Evolutionary conservation across 768 basidiomycete genomes (phyloP).

Genomic region (Termitomyces sp.): DNA sequence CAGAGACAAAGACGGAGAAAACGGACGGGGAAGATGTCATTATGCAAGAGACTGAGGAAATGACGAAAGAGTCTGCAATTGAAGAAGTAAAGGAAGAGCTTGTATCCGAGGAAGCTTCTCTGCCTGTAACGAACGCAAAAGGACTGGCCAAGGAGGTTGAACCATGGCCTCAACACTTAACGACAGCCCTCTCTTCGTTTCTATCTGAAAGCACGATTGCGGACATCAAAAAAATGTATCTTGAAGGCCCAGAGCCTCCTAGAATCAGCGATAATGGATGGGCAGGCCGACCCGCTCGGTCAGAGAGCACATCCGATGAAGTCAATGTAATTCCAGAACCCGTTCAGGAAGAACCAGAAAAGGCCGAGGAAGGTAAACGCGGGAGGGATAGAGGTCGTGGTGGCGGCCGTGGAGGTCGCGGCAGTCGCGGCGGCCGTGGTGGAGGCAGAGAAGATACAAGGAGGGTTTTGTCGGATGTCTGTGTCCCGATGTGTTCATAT

Average conservation of each 20-base stretch:
- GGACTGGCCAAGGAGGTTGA: constrained; percentile 23
- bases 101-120: constrained; percentile 2
- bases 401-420: constrained; percentile 36
- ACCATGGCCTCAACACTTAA: constrained; percentile 66
- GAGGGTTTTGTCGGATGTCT: constrained; percentile 77
- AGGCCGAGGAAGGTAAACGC: constrained; percentile 26
- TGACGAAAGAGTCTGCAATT: constrained; percentile 2
- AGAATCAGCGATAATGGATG: constrained; percentile 72
- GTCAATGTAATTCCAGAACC: constrained; percentile 12
- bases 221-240: constrained; percentile 65
- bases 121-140: constrained; percentile 6
- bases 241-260: constrained; percentile 80
- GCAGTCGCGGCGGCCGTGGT: constrained; percentile 35
- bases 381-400: constrained; percentile 43
- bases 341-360: constrained; percentile 18
- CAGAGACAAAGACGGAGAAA: constrained; percentile 13
- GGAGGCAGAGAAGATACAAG: constrained; percentile 56
- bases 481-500: constrained; percentile 25
- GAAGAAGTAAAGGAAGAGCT: constrained; percentile 8
- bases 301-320: constrained; percentile 12
- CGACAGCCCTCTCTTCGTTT: constrained; percentile 50
- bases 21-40: constrained; percentile 15
- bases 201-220: constrained; percentile 56
- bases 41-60: constrained; percentile 15
- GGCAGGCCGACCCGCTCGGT: constrained; percentile 43